Evolutionary conservation across 257 asterid species (phyloP).

Genomic region (Linaria vulgaris): DNA sequence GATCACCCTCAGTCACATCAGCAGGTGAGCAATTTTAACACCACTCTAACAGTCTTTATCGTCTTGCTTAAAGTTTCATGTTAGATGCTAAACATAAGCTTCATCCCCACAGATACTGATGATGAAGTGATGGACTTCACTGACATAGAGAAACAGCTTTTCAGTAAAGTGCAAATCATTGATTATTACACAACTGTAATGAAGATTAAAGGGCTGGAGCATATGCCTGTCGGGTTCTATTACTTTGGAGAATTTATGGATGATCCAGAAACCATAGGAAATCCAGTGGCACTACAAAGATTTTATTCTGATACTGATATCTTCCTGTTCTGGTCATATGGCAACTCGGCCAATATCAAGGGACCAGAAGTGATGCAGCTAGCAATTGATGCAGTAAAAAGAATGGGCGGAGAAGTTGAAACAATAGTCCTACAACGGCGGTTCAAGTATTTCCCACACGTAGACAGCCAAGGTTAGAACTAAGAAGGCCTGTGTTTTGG

Average conservation of each 20-base stretch:
- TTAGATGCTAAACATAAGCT: conserved; percentile 17
- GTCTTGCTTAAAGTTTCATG: neutral
- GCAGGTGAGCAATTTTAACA: conserved; percentile 29
- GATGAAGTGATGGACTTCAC: conserved; percentile 49
- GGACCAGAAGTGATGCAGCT: conserved; percentile 53
- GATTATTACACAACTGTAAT: conserved; percentile 80
- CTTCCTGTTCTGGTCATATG: conserved; percentile 85
- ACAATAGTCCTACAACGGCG: conserved; percentile 51
- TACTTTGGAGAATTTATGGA: conserved; percentile 80
- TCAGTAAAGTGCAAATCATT: conserved; percentile 60
- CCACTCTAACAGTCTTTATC: neutral
- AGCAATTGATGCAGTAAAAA: conserved; percentile 56
- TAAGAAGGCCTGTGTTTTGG: neutral
- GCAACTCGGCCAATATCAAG: conserved; percentile 51
- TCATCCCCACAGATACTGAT: conserved; percentile 37
- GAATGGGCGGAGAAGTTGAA: conserved; percentile 71
- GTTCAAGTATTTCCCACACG: conserved; percentile 81
- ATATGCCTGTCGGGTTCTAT: conserved; percentile 70
- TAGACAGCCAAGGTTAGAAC: conserved; percentile 58
- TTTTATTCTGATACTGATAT: conserved; percentile 58
- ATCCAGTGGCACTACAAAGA: conserved; percentile 82
- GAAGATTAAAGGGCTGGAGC: conserved; percentile 74
- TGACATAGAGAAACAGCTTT: conserved; percentile 63
- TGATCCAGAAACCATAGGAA: conserved; percentile 74
- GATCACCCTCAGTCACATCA: conserved; percentile 43